Evolutionary conservation across 1,284 basidiomycete genomes (phyloP), one percentile per base, ranked within the genome.

Genomic region (Ceratobasidium theobromae): DNA sequence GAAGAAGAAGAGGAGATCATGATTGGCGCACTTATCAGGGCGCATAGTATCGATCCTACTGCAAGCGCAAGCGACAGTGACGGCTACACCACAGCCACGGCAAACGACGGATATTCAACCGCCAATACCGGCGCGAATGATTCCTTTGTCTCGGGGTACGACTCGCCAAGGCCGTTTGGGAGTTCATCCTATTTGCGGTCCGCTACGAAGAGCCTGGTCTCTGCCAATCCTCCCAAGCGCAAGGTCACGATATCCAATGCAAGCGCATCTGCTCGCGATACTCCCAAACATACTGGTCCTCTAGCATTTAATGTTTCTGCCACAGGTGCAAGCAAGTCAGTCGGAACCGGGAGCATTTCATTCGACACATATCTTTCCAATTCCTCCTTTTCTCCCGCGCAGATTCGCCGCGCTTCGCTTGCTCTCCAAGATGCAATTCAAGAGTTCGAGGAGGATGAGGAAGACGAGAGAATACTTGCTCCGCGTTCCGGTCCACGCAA

Each of bases 1-100:
- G 87, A 90, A 76, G 87, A 86, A 72, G 90, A 92, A 74, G 88
- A 91, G 77, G 86, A 88, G 68, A 89, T 92, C 85, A 81, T 92
- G 70, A 76, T 92, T 65, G 86, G 88, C 76, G 86, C 85, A 30
- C 77, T 92, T 57, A 67, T 51, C 52, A 43, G 53, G 38, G 69
- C 68, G 23, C 64, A 69, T 27, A 51, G 55, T 25, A 64, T 57
- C n/a, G 57, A 62, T 28, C 57, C 57, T 27, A 51, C 57, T 21
- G 57, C 57, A 8, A 33, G 43, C 21, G 41, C 40, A 25, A 46
- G 45, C 57, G 45, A 46, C 30, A 46, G 45, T 46, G 43, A 62
- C 18, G 57, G 57, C 8, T 62, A 62, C 41, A 46, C 45, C 4
- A 62, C 57, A 1, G 57, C 57, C 33, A 62, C 45, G n/a, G 57